Conservation (phyloP, 2,329 filamentous ascomycete species). For the Zopfia rhizophila region DNA sequence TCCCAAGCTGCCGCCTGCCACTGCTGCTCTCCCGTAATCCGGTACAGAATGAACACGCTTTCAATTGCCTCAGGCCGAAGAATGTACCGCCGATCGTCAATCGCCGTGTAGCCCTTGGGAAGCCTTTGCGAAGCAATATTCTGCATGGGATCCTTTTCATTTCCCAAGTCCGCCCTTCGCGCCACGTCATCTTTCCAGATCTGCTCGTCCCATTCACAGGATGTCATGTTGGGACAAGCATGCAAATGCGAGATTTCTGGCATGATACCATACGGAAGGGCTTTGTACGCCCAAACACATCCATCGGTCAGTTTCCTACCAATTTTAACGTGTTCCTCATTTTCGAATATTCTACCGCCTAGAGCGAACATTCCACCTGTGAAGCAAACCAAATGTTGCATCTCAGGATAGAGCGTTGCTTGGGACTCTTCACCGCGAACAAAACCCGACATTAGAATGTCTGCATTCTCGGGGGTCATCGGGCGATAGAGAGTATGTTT, state of each 20-base stretch:
- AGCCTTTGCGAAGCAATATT: conserved; percentile 54
- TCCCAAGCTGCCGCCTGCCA: conserved; percentile 60
- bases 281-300: conserved; percentile 71
- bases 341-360: conserved; percentile 66
- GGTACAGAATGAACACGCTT: conserved; percentile 69
- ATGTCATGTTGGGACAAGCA: conserved; percentile 55
- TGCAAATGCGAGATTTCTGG: conserved; percentile 67
- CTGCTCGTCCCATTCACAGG: conserved; percentile 66
- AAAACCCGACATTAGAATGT: conserved; percentile 60
- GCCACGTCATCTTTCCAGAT: conserved; percentile 58
- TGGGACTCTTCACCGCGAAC: conserved; percentile 48
- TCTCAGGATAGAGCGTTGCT: conserved; percentile 58
- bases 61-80: conserved; percentile 68
- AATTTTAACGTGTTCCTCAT: conserved; percentile 64
- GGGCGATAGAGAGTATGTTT: conserved; percentile 61
- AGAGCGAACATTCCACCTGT: conserved; percentile 71
- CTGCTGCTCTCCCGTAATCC: conserved; percentile 65
- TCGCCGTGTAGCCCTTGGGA: conserved; percentile 55
- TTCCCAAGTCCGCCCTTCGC: conserved; percentile 31
- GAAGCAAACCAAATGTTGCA: conserved; percentile 69
- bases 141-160: conserved; percentile 43
- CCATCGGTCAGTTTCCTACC: conserved; percentile 68
- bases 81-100: conserved; percentile 58
- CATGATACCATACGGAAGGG: conserved; percentile 68
- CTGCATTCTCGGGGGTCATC: conserved; percentile 57